Percentiles rank a stretch among this genome's conserved stretches.
Evolutionary conservation across 495 filamentous ascomycete genomes (phyloP).

Genomic region (Penicillium crystallinum): DNA sequence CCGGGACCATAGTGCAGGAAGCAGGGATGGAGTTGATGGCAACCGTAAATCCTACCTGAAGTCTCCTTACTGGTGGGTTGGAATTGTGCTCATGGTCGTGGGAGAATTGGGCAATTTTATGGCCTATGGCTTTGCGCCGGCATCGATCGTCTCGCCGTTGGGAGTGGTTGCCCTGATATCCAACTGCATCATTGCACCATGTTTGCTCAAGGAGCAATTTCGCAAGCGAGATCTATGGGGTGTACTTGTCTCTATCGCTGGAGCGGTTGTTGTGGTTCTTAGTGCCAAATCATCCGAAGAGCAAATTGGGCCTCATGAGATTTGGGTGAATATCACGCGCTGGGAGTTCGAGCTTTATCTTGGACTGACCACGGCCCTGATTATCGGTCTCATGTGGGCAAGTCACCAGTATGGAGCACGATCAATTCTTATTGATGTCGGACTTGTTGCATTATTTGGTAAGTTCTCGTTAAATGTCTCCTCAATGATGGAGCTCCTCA

Average conservation of each 20-base stretch:
- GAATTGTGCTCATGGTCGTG: constrained; percentile 84
- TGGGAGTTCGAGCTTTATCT: constrained; percentile 92
- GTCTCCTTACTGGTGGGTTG: constrained; percentile 94
- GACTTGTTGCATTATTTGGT: constrained; percentile 90
- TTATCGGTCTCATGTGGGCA: constrained; percentile 69
- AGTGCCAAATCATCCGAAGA: constrained; percentile 87
- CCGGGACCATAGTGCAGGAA: constrained; percentile 20
- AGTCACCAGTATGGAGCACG: constrained; percentile 74
- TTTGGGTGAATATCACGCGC: constrained; percentile 82
- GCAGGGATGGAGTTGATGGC: constrained; percentile 20
- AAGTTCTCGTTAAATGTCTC: constrained; percentile 24
- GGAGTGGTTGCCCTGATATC: constrained; percentile 93
- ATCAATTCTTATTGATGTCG: constrained; percentile 89
- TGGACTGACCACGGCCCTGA: constrained; percentile 65
- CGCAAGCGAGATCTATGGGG: constrained; percentile 82
- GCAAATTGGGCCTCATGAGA: constrained; percentile 84
- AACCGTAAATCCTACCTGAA: constrained; percentile 67
- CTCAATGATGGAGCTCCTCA: neutral
- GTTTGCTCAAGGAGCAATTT: constrained; percentile 85
- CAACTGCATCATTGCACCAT: constrained; percentile 92
- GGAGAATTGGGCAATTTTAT: constrained; percentile 95
- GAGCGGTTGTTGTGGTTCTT: constrained; percentile 88
- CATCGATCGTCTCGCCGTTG: constrained; percentile 93
- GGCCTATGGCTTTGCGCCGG: constrained; percentile 97
- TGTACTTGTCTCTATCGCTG: constrained; percentile 74